Evolutionary conservation across 1,284 basidiomycete genomes (phyloP).

Genomic region (Coriolopsis trogii): DNA sequence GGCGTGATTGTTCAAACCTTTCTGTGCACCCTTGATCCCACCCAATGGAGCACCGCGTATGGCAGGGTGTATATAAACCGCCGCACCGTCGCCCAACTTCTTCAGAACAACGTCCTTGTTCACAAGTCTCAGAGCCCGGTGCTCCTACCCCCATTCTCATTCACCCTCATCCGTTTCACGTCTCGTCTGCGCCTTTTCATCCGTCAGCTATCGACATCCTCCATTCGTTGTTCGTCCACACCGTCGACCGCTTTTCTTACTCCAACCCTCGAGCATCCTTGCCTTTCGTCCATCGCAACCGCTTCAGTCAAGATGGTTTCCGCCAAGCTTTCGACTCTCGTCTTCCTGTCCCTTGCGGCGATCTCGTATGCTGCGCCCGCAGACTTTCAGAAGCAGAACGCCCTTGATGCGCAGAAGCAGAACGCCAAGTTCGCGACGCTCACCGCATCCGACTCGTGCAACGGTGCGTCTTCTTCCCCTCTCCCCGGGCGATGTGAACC

Average conservation of each 20-base stretch:
- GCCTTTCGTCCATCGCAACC: neutral
- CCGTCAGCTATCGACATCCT: neutral
- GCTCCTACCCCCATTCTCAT: conserved; percentile 10
- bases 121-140: conserved; percentile 19
- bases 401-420: conserved; percentile 48
- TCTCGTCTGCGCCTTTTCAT: neutral
- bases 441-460: conserved; percentile 42
- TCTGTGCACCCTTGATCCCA: conserved; percentile 1
- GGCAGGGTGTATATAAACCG: conserved; percentile 7
- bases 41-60: neutral
- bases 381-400: conserved; percentile 45
- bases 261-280: too few species aligned
- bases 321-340: conserved; percentile 17
- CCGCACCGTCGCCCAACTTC: neutral
- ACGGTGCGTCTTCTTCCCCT: conserved; percentile 16
- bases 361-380: conserved; percentile 23
- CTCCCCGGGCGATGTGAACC: too few species aligned
- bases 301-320: conserved; percentile 15
- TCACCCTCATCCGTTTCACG: conserved; percentile 1
- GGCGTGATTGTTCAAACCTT: neutral
- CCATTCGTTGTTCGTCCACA: neutral
- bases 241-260: neutral
- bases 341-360: conserved; percentile 19
- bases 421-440: conserved; percentile 51
- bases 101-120: conserved; percentile 16